Evolutionary conservation across 192 early-diverging fungal genomes (phyloP), one percentile per base, ranked within the genome.

Genomic region (Coemansia sp.): DNA sequence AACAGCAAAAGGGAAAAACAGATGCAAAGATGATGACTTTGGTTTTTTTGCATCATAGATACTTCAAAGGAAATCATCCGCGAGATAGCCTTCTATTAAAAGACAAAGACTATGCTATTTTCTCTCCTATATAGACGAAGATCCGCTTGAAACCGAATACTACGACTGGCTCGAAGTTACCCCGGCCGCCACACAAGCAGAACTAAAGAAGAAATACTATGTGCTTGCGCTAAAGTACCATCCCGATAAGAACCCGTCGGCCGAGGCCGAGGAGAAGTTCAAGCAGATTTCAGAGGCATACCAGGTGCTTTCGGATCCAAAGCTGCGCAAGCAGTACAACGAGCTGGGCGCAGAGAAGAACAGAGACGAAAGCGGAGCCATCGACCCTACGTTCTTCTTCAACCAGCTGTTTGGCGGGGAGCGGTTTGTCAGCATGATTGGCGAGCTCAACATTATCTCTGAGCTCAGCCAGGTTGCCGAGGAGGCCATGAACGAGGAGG

Each of bases 221-320:
- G 65, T 76, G 37, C 65, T 86, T 57, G 82, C 86, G 19, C 73
- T 87, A n/a, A 84, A 85, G 69, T 87, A 80, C 74, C 84, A 86
- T 54, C 85, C 86, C 1, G 84, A 87, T 63, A 86, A 87, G 71
- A 86, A 86, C 59, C 84, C 86, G 10, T 70, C 75, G 40, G 68
- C 81, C 5, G 84, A 85, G 55, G 86, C 84, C 46, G 78, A 81
- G 40, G 86, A 87, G 41, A 77, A 76, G 88, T 99, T 98, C 72
- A 97, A 99, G 81, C 88, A 87, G 74, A 92, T 99, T 32, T 96
- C 95, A 10, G 95, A 97, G 73, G 98, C 98, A 37, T 98, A 99
- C 75, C 94, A 96, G 82, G 88, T 98, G 11, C 85, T 99, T 16
- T 95, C 94, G 7, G 96, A 99, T 69, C 94, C 94, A 7, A 87